These are phyloP conservation scores for Nannizzia gypsea DNA, from an alignment of 2,329 filamentous ascomycete species.

Conservation along the genomic window DNA sequence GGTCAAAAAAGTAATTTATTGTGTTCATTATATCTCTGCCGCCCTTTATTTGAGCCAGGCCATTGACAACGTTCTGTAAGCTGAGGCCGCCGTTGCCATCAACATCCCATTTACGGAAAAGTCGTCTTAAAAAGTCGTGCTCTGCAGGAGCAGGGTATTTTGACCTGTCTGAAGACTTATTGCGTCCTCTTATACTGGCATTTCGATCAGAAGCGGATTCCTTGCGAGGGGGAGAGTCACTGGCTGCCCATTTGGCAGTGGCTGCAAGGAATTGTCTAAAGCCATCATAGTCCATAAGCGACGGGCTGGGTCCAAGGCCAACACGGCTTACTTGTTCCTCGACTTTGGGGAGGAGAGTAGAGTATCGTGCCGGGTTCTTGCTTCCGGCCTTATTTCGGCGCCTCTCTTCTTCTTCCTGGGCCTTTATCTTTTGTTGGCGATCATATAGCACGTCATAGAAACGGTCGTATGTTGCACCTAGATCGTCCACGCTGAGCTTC, in stretches of 20 bases:
- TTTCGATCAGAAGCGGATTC: conserved; percentile 41
- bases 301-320: conserved; percentile 77
- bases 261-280: conserved; percentile 88
- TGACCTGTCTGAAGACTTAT: conserved; percentile 45
- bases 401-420: conserved; percentile 62
- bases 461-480: conserved; percentile 82
- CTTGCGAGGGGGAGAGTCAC: conserved; percentile 59
- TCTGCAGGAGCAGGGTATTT: conserved; percentile 59
- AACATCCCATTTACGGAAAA: conserved; percentile 82
- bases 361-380: conserved; percentile 26
- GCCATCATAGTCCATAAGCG: conserved; percentile 91
- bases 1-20: conserved; percentile 94
- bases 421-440: conserved; percentile 67
- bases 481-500: conserved; percentile 68
- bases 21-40: conserved; percentile 94
- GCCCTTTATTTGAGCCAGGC: conserved; percentile 82
- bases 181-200: conserved; percentile 43
- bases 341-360: conserved; percentile 35
- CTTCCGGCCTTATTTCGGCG: conserved; percentile 50
- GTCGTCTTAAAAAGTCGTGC: conserved; percentile 81
- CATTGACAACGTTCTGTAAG: conserved; percentile 82
- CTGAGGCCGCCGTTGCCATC: conserved; percentile 66
- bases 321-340: conserved; percentile 73
- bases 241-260: conserved; percentile 85
- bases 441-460: conserved; percentile 92